A percentile compares a stretch with the other conserved stretches of the same genome.
These are phyloP conservation scores for Lipomyces sp. DNA, from an alignment of 805 yeast species.

Conservation along the genomic window DNA sequence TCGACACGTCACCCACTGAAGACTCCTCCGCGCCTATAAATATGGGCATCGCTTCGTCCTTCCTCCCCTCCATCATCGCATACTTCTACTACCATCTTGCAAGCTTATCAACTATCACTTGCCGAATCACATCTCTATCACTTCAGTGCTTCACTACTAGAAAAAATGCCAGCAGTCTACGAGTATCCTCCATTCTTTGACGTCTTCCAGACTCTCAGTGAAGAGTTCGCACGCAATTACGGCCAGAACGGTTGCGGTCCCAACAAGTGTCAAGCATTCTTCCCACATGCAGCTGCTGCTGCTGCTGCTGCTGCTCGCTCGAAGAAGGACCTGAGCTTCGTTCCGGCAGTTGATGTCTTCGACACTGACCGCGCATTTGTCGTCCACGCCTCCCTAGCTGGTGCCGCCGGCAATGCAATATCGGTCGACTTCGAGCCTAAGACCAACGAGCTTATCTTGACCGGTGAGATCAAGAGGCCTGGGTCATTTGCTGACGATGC, in stretches of 20 bases:
- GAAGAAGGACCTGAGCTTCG: slow-evolving; percentile 14
- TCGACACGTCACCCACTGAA: neutral
- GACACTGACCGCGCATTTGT: slow-evolving; percentile 52
- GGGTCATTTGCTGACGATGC: slow-evolving; percentile 43
- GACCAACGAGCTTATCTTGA: slow-evolving; percentile 50
- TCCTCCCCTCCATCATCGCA: neutral
- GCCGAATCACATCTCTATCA: neutral
- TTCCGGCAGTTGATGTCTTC: slow-evolving; percentile 55
- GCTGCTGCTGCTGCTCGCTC: slow-evolving; percentile 11
- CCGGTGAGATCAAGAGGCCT: slow-evolving; percentile 47
- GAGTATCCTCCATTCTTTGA: slow-evolving; percentile 20
- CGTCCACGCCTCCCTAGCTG: slow-evolving; percentile 54
- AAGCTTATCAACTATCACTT: neutral
- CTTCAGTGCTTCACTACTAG: neutral
- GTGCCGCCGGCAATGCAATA: slow-evolving; percentile 48
- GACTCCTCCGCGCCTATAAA: neutral
- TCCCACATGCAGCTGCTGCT: slow-evolving; percentile 11
- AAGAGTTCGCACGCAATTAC: slow-evolving; percentile 20
- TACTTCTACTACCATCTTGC: neutral
- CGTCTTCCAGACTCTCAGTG: slow-evolving; percentile 21
- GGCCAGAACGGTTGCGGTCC: slow-evolving; percentile 1
- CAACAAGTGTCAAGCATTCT: neutral
- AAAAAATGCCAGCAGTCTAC: slow-evolving; percentile 15
- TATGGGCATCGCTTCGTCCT: neutral
- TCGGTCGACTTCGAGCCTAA: slow-evolving; percentile 55